Percentiles rank a stretch among this genome's conserved stretches.
phyloP scores from a whole-genome alignment of 176 grass and related monocot genomes.

The Poa annua region DNA sequence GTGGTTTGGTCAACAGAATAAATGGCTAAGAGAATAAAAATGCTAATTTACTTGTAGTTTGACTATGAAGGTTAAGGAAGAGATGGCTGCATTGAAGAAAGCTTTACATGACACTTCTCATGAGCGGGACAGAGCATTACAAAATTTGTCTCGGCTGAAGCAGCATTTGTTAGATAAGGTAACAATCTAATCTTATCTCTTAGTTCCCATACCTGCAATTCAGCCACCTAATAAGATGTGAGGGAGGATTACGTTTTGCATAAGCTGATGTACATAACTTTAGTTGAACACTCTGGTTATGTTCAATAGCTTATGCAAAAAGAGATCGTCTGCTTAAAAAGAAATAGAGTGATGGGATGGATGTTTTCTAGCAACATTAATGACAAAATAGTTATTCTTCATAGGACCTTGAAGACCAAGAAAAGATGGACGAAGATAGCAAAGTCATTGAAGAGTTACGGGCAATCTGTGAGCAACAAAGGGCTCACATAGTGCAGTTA shows the following conservation, averaged over 20 bases:
- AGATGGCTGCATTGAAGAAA: slow-evolving; percentile 70
- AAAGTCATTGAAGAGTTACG: slow-evolving; percentile 80
- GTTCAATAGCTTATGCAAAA: slow-evolving; percentile 32
- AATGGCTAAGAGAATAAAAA: slow-evolving; percentile 44
- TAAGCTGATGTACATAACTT: slow-evolving; percentile 6
- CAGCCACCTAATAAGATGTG: neutral
- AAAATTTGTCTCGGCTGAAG: slow-evolving; percentile 85
- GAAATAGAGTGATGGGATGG: slow-evolving; percentile 25
- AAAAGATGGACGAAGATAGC: slow-evolving; percentile 91
- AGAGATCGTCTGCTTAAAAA: slow-evolving; percentile 22
- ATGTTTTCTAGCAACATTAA: slow-evolving; percentile 13
- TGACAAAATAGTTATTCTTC: slow-evolving; percentile 15
- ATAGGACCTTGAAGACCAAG: slow-evolving; percentile 95
- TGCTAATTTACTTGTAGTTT: slow-evolving; percentile 55
- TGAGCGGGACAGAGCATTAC: slow-evolving; percentile 81
- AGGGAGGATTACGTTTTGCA: neutral
- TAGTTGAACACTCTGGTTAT: neutral
- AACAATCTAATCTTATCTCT: slow-evolving; percentile 29
- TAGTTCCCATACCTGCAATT: neutral
- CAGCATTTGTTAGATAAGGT: slow-evolving; percentile 95
- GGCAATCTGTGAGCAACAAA: slow-evolving; percentile 75
- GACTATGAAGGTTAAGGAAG: slow-evolving; percentile 76
- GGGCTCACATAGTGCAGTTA: slow-evolving; percentile 71
- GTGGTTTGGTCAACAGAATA: slow-evolving; percentile 19
- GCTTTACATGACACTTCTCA: slow-evolving; percentile 50